Base-by-base conservation (phyloP, 2,329 filamentous ascomycete genomes). In the Pyrenochaeta sp. region DNA sequence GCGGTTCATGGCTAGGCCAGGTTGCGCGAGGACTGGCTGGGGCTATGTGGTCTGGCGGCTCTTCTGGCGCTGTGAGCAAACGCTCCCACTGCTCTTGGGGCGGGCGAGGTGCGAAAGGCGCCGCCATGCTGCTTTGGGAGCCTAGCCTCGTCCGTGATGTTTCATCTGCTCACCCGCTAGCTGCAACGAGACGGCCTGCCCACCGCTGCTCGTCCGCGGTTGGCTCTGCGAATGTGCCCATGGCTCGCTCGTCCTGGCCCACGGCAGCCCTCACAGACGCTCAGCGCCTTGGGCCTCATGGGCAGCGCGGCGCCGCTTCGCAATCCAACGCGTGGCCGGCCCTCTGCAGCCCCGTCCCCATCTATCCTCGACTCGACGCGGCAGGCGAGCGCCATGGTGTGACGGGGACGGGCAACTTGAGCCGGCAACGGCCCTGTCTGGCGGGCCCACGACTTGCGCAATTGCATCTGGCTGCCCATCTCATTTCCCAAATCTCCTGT, bases 31-130 rank as follows among this genome's bases (percentile, higher is more conserved):
- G 44, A 41, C 46, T 39, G 36, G 31, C 41, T 24, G 35, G 46
- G 58, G 51, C 50, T 41, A 37, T 41, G 48, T 39, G 21, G 41
- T 38, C 37, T 46, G 41, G 55, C 54, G 52, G 47, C 48, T 57
- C 46, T 47, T 36, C 38, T 50, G 35, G 48, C 52, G 49, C 43
- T 46, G 35, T 21, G 27, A 39, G 44, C 30, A 48, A 43, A 45
- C 45, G 48, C 42, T 32, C 51, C 48, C 36, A 39, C 27, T n/a
- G n/a, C n/a, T n/a, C n/a, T n/a, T n/a, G n/a, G n/a, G n/a, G n/a
- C n/a, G n/a, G n/a, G n/a, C n/a, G n/a, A n/a, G 27, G 27, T 17
- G 14, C 15, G 19, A 14, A 30, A 17, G 27, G 43, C 37, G 37
- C 50, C 30, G 45, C 52, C 57, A 45, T 47, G 30, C 58, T 43